phyloP scores from a whole-genome alignment of 164 flowering plant genomes.

The Amborella trichopoda region DNA sequence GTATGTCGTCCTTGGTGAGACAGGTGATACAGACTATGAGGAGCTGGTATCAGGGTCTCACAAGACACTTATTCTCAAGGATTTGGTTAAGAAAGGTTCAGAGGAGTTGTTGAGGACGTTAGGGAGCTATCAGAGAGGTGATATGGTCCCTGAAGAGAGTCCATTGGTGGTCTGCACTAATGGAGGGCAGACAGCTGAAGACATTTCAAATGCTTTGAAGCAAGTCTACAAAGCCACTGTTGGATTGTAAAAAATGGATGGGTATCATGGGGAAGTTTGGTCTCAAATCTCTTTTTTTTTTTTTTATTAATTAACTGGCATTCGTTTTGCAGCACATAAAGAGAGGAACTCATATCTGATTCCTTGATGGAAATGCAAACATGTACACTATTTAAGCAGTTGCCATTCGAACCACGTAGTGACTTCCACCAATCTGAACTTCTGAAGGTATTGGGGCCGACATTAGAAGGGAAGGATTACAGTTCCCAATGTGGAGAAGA shows the following conservation, averaged over 20 bases:
- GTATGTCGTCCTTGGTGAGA: constrained; percentile 77
- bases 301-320: too few species aligned
- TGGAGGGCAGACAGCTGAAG: constrained; percentile 31
- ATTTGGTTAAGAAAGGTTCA: constrained; percentile 50
- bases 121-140: constrained; percentile 58
- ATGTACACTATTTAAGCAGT: too few species aligned
- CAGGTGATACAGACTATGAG: constrained; percentile 87
- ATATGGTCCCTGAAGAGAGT: constrained; percentile 65
- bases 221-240: constrained; percentile 21
- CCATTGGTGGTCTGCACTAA: constrained; percentile 36
- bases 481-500: too few species aligned
- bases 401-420: too few species aligned
- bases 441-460: too few species aligned
- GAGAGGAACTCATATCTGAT: too few species aligned
- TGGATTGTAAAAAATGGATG: constrained; percentile 4
- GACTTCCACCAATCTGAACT: too few species aligned
- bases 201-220: constrained; percentile 41
- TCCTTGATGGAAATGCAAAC: too few species aligned
- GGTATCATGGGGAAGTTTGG: too few species aligned
- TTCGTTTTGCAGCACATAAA: too few species aligned
- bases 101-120: constrained; percentile 58
- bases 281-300: too few species aligned
- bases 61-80: constrained; percentile 71
- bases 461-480: too few species aligned
- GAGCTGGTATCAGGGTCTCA: constrained; percentile 81